These are phyloP conservation scores for Neofusicoccum ribis DNA, from an alignment of 2,329 filamentous ascomycete genomes.

Conservation along the genomic window DNA sequence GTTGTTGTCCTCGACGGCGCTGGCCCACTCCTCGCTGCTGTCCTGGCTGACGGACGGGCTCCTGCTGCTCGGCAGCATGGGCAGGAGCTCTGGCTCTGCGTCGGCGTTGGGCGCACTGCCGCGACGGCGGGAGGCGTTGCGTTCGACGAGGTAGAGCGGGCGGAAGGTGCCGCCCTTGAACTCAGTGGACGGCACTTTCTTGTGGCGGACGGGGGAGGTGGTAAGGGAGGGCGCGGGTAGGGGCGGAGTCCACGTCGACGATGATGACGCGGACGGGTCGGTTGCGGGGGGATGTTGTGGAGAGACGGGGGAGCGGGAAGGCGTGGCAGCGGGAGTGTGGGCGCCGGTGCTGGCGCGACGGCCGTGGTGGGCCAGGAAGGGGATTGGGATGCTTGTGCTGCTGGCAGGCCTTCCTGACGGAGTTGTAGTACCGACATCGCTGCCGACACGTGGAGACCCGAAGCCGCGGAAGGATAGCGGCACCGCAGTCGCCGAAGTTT, in stretches of 20 bases:
- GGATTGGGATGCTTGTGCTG: slow-evolving; percentile 5
- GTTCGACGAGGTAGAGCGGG: slow-evolving; percentile 80
- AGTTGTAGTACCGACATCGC: background rate
- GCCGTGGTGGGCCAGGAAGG: slow-evolving; percentile 1
- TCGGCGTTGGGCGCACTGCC: slow-evolving; percentile 34
- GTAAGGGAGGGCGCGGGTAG: background rate
- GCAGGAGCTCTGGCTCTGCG: slow-evolving; percentile 41
- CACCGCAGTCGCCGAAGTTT: slow-evolving; percentile 7
- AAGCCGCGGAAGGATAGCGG: slow-evolving; percentile 9
- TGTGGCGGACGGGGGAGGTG: slow-evolving; percentile 38
- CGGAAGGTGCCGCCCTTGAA: slow-evolving; percentile 65
- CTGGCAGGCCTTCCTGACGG: background rate
- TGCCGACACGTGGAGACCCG: background rate
- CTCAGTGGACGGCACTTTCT: slow-evolving; percentile 52
- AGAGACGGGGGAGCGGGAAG: slow-evolving; percentile 26
- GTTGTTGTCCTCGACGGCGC: background rate
- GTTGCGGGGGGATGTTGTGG: background rate
- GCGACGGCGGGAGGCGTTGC: slow-evolving; percentile 39
- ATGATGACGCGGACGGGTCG: background rate
- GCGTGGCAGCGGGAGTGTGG: slow-evolving; percentile 44
- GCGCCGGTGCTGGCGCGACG: background rate
- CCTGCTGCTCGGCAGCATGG: slow-evolving; percentile 53
- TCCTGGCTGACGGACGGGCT: slow-evolving; percentile 29
- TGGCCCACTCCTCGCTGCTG: slow-evolving; percentile 1
- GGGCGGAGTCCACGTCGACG: background rate